phyloP scores from a whole-genome alignment of 208 protist genomes.

The Leishmania martiniquensis region DNA sequence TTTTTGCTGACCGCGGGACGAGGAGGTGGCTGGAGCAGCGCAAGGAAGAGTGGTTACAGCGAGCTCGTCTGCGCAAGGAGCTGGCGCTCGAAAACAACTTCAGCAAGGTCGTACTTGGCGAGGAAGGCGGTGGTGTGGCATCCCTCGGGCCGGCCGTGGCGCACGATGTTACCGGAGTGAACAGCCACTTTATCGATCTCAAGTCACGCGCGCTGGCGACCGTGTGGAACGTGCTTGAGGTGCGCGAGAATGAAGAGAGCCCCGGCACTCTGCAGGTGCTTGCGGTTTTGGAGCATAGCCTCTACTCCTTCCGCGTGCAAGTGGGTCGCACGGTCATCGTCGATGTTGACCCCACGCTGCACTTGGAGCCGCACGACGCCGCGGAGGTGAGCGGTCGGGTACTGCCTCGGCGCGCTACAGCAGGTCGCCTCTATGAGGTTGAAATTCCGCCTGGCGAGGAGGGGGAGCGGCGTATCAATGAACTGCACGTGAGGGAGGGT shows the following conservation, averaged over 20 bases:
- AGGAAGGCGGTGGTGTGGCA: background rate
- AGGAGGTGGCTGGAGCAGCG: slow-evolving; percentile 56
- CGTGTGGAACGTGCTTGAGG: slow-evolving; percentile 83
- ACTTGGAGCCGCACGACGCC: slow-evolving; percentile 15
- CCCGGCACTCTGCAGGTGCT: slow-evolving; percentile 65
- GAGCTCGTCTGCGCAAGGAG: slow-evolving; percentile 77
- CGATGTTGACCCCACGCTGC: slow-evolving; percentile 43
- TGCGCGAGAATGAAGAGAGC: slow-evolving; percentile 58
- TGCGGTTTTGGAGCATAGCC: slow-evolving; percentile 57
- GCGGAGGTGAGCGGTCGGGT: slow-evolving; percentile 49
- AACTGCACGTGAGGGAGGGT: slow-evolving; percentile 61
- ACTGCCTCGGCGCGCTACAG: slow-evolving; percentile 54
- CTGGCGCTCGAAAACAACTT: slow-evolving; percentile 38
- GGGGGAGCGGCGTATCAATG: slow-evolving; percentile 75
- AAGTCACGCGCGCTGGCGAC: slow-evolving; percentile 72
- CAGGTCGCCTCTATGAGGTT: slow-evolving; percentile 59
- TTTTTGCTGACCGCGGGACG: slow-evolving; percentile 60
- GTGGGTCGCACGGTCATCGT: slow-evolving; percentile 75
- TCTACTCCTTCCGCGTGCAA: slow-evolving; percentile 69
- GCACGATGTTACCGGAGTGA: slow-evolving; percentile 14
- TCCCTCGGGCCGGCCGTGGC: background rate
- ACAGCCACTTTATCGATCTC: slow-evolving; percentile 83
- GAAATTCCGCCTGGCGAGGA: slow-evolving; percentile 49
- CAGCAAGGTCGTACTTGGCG: slow-evolving; percentile 8
- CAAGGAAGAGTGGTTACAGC: slow-evolving; percentile 70